These are phyloP conservation scores for Suillus clintonianus DNA, from an alignment of 768 basidiomycete species.

Conservation along the genomic window DNA sequence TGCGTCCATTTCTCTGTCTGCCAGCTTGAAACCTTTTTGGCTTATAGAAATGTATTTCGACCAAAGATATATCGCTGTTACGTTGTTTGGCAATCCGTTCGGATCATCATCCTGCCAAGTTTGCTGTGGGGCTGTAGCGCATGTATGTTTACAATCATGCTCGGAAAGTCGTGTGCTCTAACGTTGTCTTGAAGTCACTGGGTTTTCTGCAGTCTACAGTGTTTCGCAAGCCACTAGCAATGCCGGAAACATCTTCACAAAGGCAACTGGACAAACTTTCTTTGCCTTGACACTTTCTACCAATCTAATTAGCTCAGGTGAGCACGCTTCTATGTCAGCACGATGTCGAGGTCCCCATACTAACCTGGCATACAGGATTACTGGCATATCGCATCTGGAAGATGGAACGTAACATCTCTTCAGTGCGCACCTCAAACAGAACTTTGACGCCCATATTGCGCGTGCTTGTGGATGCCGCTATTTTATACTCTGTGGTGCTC, in stretches of 20 bases:
- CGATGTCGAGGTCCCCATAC: neutral
- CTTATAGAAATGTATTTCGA: neutral
- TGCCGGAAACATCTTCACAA: slow-evolving; percentile 4
- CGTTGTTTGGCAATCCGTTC: slow-evolving; percentile 13
- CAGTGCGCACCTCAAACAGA: neutral
- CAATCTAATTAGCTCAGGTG: slow-evolving; percentile 9
- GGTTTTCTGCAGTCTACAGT: slow-evolving; percentile 7
- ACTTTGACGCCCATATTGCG: neutral
- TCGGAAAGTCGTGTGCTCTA: neutral
- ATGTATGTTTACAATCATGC: slow-evolving; percentile 3
- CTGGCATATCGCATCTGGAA: slow-evolving; percentile 13
- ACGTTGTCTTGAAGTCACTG: neutral
- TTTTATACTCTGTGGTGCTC: slow-evolving; percentile 10
- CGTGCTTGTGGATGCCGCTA: slow-evolving; percentile 9
- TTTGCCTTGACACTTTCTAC: slow-evolving; percentile 9
- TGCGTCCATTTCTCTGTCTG: neutral
- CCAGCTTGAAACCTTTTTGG: neutral
- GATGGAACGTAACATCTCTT: neutral
- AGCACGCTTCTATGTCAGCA: neutral
- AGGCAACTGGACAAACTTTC: slow-evolving; percentile 9
- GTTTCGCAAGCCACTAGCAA: slow-evolving; percentile 9
- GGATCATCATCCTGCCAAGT: slow-evolving; percentile 10
- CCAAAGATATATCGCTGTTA: slow-evolving; percentile 19
- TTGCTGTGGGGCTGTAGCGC: slow-evolving; percentile 9
- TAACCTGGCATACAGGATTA: neutral